Percentiles rank a stretch among this genome's conserved stretches.
These are phyloP conservation scores for Penicillium sp. DNA, from an alignment of 2,329 filamentous ascomycete genomes.

Conservation along the genomic window DNA sequence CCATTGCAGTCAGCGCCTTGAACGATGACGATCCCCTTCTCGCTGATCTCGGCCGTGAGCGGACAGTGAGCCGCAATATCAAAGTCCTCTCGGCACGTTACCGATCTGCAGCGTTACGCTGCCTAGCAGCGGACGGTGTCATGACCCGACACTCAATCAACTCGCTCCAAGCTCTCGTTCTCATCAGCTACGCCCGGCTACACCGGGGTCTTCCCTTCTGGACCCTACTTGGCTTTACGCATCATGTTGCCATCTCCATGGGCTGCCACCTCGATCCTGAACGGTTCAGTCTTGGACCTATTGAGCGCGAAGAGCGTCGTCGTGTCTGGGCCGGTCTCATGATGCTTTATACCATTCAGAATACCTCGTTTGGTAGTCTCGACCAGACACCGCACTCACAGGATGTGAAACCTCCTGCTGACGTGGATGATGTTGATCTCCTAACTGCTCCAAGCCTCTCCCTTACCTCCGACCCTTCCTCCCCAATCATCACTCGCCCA, in stretches of 20 bases:
- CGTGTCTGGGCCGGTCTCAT: constrained; percentile 46
- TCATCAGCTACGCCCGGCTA: constrained; percentile 45
- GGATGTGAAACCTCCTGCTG: constrained; percentile 39
- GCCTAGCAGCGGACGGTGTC: constrained; percentile 45
- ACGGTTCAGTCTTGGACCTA: constrained; percentile 37
- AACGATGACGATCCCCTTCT: constrained; percentile 43
- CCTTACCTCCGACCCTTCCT: constrained; percentile 15
- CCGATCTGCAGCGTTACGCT: constrained; percentile 42
- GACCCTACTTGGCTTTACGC: constrained; percentile 46
- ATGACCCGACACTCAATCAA: constrained; percentile 46
- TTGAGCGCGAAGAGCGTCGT: constrained; percentile 46
- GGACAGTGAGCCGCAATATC: constrained; percentile 42
- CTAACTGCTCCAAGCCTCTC: constrained; percentile 28
- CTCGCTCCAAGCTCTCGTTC: constrained; percentile 45
- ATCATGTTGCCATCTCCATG: constrained; percentile 47
- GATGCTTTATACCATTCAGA: constrained; percentile 47
- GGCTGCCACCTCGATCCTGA: constrained; percentile 49
- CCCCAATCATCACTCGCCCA: constrained; percentile 31
- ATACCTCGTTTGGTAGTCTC: constrained; percentile 42
- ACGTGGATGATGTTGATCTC: constrained; percentile 44
- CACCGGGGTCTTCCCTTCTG: constrained; percentile 44
- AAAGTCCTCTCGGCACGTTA: constrained; percentile 43
- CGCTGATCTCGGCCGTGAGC: constrained; percentile 43
- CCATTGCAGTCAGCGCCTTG: constrained; percentile 44
- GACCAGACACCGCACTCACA: constrained; percentile 34